These are phyloP conservation scores for Heritiera fomes DNA, from an alignment of 345 rosid species.

Conservation along the genomic window DNA sequence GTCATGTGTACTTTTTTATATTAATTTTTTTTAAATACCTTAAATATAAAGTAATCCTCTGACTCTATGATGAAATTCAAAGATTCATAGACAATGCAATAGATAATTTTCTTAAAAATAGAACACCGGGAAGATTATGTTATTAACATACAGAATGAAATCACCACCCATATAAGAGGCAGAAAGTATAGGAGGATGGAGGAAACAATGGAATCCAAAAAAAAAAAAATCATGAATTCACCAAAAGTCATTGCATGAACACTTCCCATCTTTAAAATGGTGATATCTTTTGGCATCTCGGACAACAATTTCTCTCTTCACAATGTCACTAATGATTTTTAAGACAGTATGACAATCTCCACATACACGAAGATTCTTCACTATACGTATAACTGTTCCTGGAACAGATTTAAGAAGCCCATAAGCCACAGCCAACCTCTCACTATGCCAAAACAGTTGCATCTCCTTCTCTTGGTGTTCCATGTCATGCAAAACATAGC, in stretches of 20 bases:
- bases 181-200: neutral
- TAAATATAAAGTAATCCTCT: too few species aligned
- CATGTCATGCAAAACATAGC: constrained; percentile 56
- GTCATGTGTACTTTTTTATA: too few species aligned
- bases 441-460: constrained; percentile 78
- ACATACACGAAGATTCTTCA: constrained; percentile 76
- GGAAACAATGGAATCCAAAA: neutral
- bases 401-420: constrained; percentile 62
- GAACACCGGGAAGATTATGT: too few species aligned
- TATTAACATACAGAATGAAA: too few species aligned
- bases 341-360: constrained; percentile 73
- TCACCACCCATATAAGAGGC: neutral
- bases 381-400: constrained; percentile 53
- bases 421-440: constrained; percentile 69
- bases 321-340: constrained; percentile 56
- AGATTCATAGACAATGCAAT: too few species aligned
- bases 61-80: too few species aligned
- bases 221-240: constrained; percentile 26
- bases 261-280: constrained; percentile 65
- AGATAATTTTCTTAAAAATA: too few species aligned
- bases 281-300: constrained; percentile 80
- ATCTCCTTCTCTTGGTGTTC: constrained; percentile 70
- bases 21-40: too few species aligned
- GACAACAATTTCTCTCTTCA: constrained; percentile 59
- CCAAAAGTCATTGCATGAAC: constrained; percentile 86